Conservation (phyloP, 2,329 filamentous ascomycete species). For the Cladosporium sp. region DNA sequence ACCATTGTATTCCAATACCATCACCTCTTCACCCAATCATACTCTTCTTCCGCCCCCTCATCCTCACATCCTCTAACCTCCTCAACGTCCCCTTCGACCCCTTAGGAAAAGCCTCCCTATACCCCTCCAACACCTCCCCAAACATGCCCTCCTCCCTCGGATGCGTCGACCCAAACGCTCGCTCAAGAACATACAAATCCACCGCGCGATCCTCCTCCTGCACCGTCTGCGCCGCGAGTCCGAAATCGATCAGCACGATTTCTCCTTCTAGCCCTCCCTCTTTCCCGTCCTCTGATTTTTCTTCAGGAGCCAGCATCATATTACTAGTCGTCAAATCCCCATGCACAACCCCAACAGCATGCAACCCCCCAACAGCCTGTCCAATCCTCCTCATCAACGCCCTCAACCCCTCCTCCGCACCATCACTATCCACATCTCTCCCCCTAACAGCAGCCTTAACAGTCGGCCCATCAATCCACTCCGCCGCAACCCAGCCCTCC, state of each 20-base stretch:
- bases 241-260: slow-evolving; percentile 91
- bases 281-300: slow-evolving; percentile 10
- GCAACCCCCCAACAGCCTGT: slow-evolving; percentile 54
- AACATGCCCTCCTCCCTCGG: slow-evolving; percentile 80
- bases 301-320: slow-evolving; percentile 69
- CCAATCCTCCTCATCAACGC: slow-evolving; percentile 38
- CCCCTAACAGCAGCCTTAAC: slow-evolving; percentile 64
- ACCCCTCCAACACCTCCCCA: slow-evolving; percentile 75
- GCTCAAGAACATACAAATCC: slow-evolving; percentile 91
- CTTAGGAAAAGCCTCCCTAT: slow-evolving; percentile 66
- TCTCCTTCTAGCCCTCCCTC: slow-evolving; percentile 59
- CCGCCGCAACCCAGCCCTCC: slow-evolving; percentile 72
- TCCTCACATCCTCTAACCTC: slow-evolving; percentile 85
- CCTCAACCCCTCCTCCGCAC: slow-evolving; percentile 32
- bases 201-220: slow-evolving; percentile 93
- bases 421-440: slow-evolving; percentile 28
- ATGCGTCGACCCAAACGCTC: slow-evolving; percentile 93
- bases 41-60: slow-evolving; percentile 92
- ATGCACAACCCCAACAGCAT: slow-evolving; percentile 84
- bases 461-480: slow-evolving; percentile 76
- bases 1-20: neutral
- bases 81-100: slow-evolving; percentile 73
- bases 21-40: slow-evolving; percentile 75
- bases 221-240: slow-evolving; percentile 75
- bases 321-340: slow-evolving; percentile 98